Conservation (phyloP, 768 basidiomycete genomes). For the Coprinopsis sp. region DNA sequence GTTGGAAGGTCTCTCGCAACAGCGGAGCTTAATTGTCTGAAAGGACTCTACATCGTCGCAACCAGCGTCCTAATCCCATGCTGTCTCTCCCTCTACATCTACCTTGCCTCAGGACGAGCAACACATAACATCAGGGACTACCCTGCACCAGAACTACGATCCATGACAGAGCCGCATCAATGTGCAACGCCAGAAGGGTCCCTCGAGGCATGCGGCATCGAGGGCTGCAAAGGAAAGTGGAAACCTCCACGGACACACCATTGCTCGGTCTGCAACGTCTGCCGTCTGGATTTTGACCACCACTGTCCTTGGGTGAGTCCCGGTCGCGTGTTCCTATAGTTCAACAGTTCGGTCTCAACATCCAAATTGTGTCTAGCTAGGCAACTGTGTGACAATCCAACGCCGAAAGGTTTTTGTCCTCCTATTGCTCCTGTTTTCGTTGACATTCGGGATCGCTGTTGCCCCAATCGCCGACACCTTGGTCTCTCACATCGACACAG, state of each 20-base stretch:
- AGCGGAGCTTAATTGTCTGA: neutral
- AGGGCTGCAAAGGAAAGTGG: conserved; percentile 32
- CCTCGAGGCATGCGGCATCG: conserved; percentile 31
- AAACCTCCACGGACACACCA: conserved; percentile 42
- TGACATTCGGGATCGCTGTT: conserved; percentile 24
- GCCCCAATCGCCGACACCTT: conserved; percentile 26
- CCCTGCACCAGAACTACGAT: conserved; percentile 26
- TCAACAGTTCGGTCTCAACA: neutral
- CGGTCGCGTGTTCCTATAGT: neutral
- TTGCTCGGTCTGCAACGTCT: conserved; percentile 41
- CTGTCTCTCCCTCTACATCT: conserved; percentile 28
- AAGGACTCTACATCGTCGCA: conserved; percentile 3
- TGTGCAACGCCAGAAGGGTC: conserved; percentile 30
- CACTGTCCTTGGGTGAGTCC: conserved; percentile 43
- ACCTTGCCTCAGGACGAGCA: conserved; percentile 28
- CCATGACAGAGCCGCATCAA: conserved; percentile 36
- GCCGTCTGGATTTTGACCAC: conserved; percentile 41
- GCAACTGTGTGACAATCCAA: conserved; percentile 37
- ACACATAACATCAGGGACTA: conserved; percentile 28
- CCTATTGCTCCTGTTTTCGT: conserved; percentile 29
- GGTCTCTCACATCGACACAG: conserved; percentile 22
- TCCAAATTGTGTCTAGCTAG: conserved; percentile 23
- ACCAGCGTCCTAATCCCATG: conserved; percentile 20
- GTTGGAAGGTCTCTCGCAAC: neutral
- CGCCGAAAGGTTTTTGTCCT: conserved; percentile 34